A percentile compares a stretch with the other conserved stretches of the same genome.
Evolutionary conservation across 2,329 filamentous ascomycete species (phyloP).

Genomic region (Lasiodiplodia sp.): DNA sequence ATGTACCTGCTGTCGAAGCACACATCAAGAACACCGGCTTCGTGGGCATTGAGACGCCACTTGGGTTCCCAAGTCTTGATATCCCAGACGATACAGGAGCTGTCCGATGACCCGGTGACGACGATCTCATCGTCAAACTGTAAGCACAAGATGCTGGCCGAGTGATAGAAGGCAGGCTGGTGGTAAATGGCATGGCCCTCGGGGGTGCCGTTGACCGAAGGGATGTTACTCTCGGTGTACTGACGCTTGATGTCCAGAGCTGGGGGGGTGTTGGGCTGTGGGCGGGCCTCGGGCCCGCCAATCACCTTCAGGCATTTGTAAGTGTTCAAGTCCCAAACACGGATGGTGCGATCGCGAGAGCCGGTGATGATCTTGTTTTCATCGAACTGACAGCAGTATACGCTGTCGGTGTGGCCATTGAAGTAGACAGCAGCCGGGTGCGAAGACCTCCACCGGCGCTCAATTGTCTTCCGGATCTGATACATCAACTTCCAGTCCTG

Average conservation of each 20-base stretch:
- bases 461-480: slow-evolving; percentile 75
- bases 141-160: slow-evolving; percentile 90
- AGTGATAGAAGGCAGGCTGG: slow-evolving; percentile 70
- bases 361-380: slow-evolving; percentile 98
- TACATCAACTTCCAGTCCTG: slow-evolving; percentile 91
- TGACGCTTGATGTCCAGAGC: slow-evolving; percentile 50
- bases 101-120: slow-evolving; percentile 93
- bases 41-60: slow-evolving; percentile 78
- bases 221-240: slow-evolving; percentile 48
- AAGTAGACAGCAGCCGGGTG: slow-evolving; percentile 85
- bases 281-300: slow-evolving; percentile 73
- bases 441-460: slow-evolving; percentile 79
- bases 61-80: slow-evolving; percentile 83
- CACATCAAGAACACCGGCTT: slow-evolving; percentile 89
- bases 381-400: slow-evolving; percentile 98
- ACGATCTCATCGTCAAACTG: slow-evolving; percentile 94
- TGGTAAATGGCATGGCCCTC: slow-evolving; percentile 56
- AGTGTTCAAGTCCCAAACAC: slow-evolving; percentile 93
- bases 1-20: slow-evolving; percentile 93
- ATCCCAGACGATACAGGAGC: slow-evolving; percentile 89
- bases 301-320: slow-evolving; percentile 86
- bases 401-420: slow-evolving; percentile 91
- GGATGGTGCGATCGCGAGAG: slow-evolving; percentile 92
- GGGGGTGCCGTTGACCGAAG: slow-evolving; percentile 56
- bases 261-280: slow-evolving; percentile 55